Evolutionary conservation across 2,329 filamentous ascomycete species (phyloP), one percentile per base, ranked within the genome.

Genomic region (Xylariaceae sp.): DNA sequence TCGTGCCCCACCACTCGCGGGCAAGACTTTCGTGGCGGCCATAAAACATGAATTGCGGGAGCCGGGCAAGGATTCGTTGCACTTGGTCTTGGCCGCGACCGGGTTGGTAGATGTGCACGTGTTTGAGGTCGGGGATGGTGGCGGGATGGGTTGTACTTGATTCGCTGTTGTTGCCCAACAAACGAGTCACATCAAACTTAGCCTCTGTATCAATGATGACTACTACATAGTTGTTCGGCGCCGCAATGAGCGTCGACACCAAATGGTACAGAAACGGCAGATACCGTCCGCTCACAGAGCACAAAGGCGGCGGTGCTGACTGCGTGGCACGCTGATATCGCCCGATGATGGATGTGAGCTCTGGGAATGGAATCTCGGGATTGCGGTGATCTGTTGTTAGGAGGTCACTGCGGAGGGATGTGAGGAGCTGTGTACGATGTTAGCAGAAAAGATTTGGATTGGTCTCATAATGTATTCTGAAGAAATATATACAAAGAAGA

Each of bases 1-100:
- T 54, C 2, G 75, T 78, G n/a, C 79, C 78, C 78, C 79, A 82
- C 71, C 73, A 79, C 48, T 72, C 68, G 4, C 78, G 69, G 21
- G 55, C 61, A 5, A 67, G 65, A 50, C 74, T 79, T 29, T 55
- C 58, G 48, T 69, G 67, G 6, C 58, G 47, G 3, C 69, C 67
- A 58, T 82, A 81, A 5, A 80, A 62, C 67, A 80, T 76, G 56
- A 70, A 72, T 34, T 65, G 55, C 40, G 73, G 67, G 3, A 72
- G 69, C 0, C 67, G 64, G 2, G 65, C 58, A 6, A 78, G 56
- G 5, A 71, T 56, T 3, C 63, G 61, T 17, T 61, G 61, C 20
- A 69, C 44, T 19, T 57, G 53, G 4, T 54, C 53, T 22, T 34
- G 51, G 2, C 47, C 62, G 19, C 52, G 65, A 2, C 67, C 57